Base-by-base conservation (phyloP, 768 basidiomycete species). In the Stropharia rugosoannulata region DNA sequence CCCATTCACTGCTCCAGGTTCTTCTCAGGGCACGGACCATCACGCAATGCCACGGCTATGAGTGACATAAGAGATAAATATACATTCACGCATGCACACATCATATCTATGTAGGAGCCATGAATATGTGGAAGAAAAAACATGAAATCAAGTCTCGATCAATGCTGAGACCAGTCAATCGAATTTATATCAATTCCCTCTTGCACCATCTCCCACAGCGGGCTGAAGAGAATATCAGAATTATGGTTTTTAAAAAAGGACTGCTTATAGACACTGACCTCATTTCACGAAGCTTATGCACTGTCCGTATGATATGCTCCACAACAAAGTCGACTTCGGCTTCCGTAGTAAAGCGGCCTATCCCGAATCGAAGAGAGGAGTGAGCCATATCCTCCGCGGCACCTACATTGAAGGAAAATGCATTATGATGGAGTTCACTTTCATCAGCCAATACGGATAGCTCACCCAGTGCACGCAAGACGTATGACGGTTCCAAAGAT, bases 371-470 rank as follows among this genome's bases (percentile, higher is more conserved):
- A 53, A 99, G 80, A 15, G 94, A 96, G 15, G 95, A 97, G 69
- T 99, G 97, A 0, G 97, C 97, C 95, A 98, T 97, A 66, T 98
- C 97, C 69, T 99, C 97, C 25, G 95, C 94, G 36, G 96, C 93
- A 62, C 93, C 91, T 88, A 60, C 13, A 40, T 40, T 60, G 22
- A 32, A n/a, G 51, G 16, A 62, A 53, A 12, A 11, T 55, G 4
- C 59, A 27, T 44, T 3, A 51, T 25, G 38, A 32, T n/a, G 16
- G 25, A 45, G 2, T 25, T 40, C 42, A 46, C 19, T 6, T 51
- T 18, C 8, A 38, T 29, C 32, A 32, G 39, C 29, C 5, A 44
- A 49, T 32, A 22, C 22, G 22, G 35, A 19, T 25, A 39, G 57
- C 77, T 51, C 66, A 86, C 93, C 95, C 43, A 99, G 82, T 3